These are phyloP conservation scores for Aspergillus proliferans DNA, from an alignment of 2,329 filamentous ascomycete species.

Conservation along the genomic window DNA sequence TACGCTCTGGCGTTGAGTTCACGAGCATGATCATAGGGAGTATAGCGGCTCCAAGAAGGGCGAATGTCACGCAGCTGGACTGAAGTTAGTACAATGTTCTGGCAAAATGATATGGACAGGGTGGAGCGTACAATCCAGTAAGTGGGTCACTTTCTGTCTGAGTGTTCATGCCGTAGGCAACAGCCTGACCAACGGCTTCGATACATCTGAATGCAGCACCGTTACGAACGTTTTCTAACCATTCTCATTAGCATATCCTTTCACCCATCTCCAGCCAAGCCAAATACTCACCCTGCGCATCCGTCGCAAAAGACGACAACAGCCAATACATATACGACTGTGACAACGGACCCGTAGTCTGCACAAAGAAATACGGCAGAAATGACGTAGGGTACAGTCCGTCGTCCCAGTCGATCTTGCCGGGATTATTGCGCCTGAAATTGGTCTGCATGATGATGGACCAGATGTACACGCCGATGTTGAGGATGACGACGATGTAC, in stretches of 20 bases:
- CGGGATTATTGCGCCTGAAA: conserved; percentile 36
- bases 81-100: no score
- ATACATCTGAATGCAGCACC: conserved; percentile 38
- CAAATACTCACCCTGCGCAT: conserved; percentile 30
- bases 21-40: conserved; percentile 35
- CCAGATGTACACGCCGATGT: conserved; percentile 47
- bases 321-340: conserved; percentile 45
- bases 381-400: conserved; percentile 38
- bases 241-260: not conserved
- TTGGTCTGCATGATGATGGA: conserved; percentile 43
- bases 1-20: conserved; percentile 35
- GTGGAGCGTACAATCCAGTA: conserved; percentile 33
- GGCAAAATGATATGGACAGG: not conserved
- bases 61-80: conserved; percentile 32
- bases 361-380: conserved; percentile 46
- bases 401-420: conserved; percentile 44
- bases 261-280: not conserved
- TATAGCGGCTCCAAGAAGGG: conserved; percentile 29
- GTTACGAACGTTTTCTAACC: conserved; percentile 36
- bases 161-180: conserved; percentile 40
- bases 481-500: conserved; percentile 41
- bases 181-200: conserved; percentile 37
- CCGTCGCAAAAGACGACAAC: conserved; percentile 38
- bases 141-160: conserved; percentile 33
- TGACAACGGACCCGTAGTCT: conserved; percentile 38